Evolutionary conservation across 139 green algal species (phyloP).

Genomic region (Haematococcus sp.): DNA sequence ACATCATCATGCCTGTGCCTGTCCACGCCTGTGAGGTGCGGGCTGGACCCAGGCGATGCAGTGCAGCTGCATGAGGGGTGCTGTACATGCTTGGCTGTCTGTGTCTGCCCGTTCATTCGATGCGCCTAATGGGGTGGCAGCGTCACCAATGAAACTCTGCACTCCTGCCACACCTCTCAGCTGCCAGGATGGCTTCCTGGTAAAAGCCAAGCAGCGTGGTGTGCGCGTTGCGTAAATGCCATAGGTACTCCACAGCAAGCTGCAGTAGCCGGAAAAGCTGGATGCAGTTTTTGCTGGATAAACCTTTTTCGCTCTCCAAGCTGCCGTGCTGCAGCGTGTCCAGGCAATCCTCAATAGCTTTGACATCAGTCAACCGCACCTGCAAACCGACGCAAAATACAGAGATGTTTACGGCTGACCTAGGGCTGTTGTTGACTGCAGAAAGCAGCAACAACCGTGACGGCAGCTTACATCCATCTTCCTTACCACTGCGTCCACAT

Average conservation of each 20-base stretch:
- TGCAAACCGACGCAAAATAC: not conserved
- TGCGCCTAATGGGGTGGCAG: too few species aligned
- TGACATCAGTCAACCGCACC: constrained; percentile 40
- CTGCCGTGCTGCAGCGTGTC: constrained; percentile 36
- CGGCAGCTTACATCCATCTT: too few species aligned
- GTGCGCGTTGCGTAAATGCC: constrained; percentile 36
- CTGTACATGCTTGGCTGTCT: too few species aligned
- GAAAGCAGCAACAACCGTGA: too few species aligned
- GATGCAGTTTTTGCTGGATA: constrained; percentile 38
- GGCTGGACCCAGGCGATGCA: too few species aligned
- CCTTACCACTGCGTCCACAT: constrained; percentile 51
- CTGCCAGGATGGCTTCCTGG: not conserved
- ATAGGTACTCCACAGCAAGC: constrained; percentile 43
- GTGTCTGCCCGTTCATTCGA: too few species aligned
- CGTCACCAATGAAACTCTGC: too few species aligned
- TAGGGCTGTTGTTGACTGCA: too few species aligned
- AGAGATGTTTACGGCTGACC: too few species aligned
- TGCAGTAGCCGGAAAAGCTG: constrained; percentile 50
- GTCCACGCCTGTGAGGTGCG: not conserved
- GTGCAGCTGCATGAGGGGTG: too few species aligned
- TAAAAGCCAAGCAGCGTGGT: constrained; percentile 30
- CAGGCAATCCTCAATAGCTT: constrained; percentile 39
- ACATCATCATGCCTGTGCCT: not conserved
- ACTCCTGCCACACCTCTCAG: constrained; percentile 9
- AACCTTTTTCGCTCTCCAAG: constrained; percentile 8